Percentiles rank a stretch among this genome's conserved stretches.
Evolutionary conservation across 768 basidiomycete species (phyloP).

Genomic region (Holtermanniella nyarrowii): DNA sequence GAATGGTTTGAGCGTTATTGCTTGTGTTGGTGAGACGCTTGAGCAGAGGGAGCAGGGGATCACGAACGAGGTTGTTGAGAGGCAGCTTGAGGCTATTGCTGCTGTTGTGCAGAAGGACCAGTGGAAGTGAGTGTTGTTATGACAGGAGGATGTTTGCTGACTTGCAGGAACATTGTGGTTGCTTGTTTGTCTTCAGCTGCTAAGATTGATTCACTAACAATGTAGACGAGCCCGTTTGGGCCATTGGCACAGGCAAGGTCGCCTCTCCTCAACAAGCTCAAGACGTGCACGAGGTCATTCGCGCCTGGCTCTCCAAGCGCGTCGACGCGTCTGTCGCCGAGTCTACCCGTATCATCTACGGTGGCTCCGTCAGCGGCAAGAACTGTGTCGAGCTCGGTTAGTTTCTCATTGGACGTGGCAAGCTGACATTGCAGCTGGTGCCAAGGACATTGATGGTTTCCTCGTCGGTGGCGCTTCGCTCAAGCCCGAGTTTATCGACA

Average conservation of each 20-base stretch:
- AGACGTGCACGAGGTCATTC: conserved; percentile 75
- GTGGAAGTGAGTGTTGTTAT: conserved; percentile 60
- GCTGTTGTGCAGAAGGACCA: conserved; percentile 51
- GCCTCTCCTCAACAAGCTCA: conserved; percentile 82
- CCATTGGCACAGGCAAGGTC: conserved; percentile 95
- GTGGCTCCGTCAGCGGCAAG: conserved; percentile 80
- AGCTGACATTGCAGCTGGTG: conserved; percentile 47
- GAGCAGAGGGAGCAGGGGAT: conserved; percentile 67
- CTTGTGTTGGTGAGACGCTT: conserved; percentile 93
- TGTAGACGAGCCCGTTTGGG: conserved; percentile 56
- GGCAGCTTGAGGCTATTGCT: conserved; percentile 58
- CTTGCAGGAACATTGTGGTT: conserved; percentile 74
- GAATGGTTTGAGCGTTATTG: conserved; percentile 69
- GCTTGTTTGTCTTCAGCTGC: conserved; percentile 47
- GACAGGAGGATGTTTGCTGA: neutral
- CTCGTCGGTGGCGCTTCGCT: conserved; percentile 94
- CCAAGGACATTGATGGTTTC: conserved; percentile 90
- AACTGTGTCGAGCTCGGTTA: conserved; percentile 80
- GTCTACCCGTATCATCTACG: conserved; percentile 80
- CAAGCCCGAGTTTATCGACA: conserved; percentile 91
- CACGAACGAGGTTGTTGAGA: conserved; percentile 70
- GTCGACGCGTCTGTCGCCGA: conserved; percentile 63
- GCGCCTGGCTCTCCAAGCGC: conserved; percentile 56
- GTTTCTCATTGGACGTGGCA: conserved; percentile 27
- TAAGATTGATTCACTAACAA: neutral